phyloP scores from a whole-genome alignment of 495 filamentous ascomycete species.

The Neurospora sp. region DNA sequence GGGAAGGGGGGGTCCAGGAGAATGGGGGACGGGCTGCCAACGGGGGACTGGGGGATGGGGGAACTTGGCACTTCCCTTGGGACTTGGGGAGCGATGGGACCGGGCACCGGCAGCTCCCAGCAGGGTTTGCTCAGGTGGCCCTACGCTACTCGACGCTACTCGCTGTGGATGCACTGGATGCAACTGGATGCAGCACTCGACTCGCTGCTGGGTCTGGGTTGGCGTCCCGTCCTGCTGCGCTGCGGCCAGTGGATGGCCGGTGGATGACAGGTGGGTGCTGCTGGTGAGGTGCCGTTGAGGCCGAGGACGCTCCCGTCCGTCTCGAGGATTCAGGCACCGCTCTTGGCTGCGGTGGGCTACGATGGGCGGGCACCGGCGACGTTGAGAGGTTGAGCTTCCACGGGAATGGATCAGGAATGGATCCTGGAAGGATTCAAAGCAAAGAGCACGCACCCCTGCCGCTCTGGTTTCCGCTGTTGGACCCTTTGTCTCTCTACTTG shows the following conservation, averaged over 20 bases:
- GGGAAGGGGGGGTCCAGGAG: not conserved
- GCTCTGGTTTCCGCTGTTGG: not conserved
- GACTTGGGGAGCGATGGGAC: not conserved
- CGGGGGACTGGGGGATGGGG: not conserved
- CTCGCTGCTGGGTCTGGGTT: not conserved
- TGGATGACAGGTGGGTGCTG: not conserved
- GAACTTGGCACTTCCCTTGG: not conserved
- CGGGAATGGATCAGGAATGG: slow-evolving; percentile 7
- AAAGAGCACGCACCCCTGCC: not conserved
- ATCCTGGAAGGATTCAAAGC: not conserved
- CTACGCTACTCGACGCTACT: not conserved
- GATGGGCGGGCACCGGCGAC: not conserved
- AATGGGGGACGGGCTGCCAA: not conserved
- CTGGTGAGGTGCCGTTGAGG: not conserved
- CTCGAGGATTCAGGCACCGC: not conserved
- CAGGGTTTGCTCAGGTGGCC: not conserved
- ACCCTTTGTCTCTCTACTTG: slow-evolving; percentile 3
- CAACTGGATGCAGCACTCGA: not conserved
- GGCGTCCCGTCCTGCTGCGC: not conserved
- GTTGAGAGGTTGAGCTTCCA: not conserved
- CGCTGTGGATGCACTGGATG: not conserved
- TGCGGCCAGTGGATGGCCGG: not conserved
- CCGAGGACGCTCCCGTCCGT: not conserved
- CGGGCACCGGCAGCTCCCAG: not conserved
- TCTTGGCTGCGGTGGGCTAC: not conserved